Evolutionary conservation across 257 asterid species (phyloP), one percentile per base, ranked within the genome.

Genomic region (Jaltomata sinuosa): DNA sequence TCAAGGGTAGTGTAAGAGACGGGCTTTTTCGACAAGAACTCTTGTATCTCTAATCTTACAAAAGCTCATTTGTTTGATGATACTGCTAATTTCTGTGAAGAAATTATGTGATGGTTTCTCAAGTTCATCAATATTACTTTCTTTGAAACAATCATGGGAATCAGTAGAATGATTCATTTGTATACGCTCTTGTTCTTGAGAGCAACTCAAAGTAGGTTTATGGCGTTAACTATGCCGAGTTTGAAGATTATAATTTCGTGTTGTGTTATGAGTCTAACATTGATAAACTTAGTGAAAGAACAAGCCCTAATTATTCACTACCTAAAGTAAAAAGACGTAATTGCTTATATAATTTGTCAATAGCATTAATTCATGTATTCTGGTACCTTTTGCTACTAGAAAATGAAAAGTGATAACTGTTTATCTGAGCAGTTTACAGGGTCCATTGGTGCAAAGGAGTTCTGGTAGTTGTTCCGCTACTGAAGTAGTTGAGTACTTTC

Each of bases 341-440:
- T 49, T 77, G 82, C 82, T 77, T 77, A 34, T 16, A 27, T 77
- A 32, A 49, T 68, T 62, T 81, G 55, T 76, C 47, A 68, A 57
- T 83, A 18, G 64, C 47, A 18, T 72, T 38, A 9, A 5, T 50
- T 74, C 42, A 10, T 47, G 22, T 50, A 49, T 77, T 77, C 62
- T 49, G 18, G 16, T 29, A 49, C 11, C 74, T 59, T 25, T 36
- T 49, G 12, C 45, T 40, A 67, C 54, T 62, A 55, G 32, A 84
- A 77, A 40, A 64, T 80, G 38, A 80, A 74, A 54, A 55, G 57
- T 42, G 31, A 68, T 67, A 29, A 29, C 80, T 82, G 65, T 83
- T 79, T 36, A 52, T 83, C 31, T 85, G 83, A 67, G 69, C 87
- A 93, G 98, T 84, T 84, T 94, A 86, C 90, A 85, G 87, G 97